A percentile compares a stretch with the other conserved stretches of the same genome.
Conservation (phyloP, 2,329 filamentous ascomycete genomes). For the Penicillium nordicum region DNA sequence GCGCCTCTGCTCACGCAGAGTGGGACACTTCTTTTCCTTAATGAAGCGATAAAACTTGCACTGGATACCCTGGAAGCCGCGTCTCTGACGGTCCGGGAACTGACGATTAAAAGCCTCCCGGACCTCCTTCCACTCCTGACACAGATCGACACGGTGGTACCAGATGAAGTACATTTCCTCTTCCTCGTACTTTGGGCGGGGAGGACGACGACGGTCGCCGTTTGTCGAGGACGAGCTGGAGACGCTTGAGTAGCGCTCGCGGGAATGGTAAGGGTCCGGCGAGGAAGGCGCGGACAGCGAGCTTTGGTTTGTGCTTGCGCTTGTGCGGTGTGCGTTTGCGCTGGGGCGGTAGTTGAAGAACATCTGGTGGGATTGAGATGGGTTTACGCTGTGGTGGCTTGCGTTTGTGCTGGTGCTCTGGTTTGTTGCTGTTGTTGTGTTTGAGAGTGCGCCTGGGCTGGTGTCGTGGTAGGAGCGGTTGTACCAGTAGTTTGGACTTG, state of each 20-base stretch:
- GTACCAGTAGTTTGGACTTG: slow-evolving; percentile 31
- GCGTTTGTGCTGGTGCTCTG: slow-evolving; percentile 14
- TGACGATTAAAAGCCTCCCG: slow-evolving; percentile 44
- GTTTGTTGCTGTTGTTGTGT: slow-evolving; percentile 16
- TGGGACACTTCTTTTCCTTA: slow-evolving; percentile 44
- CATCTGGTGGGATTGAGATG: neutral
- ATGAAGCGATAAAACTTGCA: slow-evolving; percentile 52
- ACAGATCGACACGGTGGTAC: slow-evolving; percentile 48
- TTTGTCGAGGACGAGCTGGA: slow-evolving; percentile 39
- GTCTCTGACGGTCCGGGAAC: slow-evolving; percentile 41
- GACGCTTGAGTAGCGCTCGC: slow-evolving; percentile 42
- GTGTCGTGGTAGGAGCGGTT: slow-evolving; percentile 22
- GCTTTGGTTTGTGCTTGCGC: slow-evolving; percentile 10
- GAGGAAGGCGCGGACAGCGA: slow-evolving; percentile 22
- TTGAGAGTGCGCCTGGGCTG: slow-evolving; percentile 13
- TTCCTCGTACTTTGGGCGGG: slow-evolving; percentile 47
- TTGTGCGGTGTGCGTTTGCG: neutral
- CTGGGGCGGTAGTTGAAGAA: slow-evolving; percentile 1
- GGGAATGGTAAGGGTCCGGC: slow-evolving; percentile 35
- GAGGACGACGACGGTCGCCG: slow-evolving; percentile 39
- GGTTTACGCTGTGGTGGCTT: neutral
- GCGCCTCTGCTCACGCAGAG: slow-evolving; percentile 42
- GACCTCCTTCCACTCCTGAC: slow-evolving; percentile 47
- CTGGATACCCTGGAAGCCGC: slow-evolving; percentile 46
- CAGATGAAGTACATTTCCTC: slow-evolving; percentile 51